Evolutionary conservation across 192 early-diverging fungal species (phyloP), one percentile per base, ranked within the genome.

Genomic region (Lobosporangium transversale): DNA sequence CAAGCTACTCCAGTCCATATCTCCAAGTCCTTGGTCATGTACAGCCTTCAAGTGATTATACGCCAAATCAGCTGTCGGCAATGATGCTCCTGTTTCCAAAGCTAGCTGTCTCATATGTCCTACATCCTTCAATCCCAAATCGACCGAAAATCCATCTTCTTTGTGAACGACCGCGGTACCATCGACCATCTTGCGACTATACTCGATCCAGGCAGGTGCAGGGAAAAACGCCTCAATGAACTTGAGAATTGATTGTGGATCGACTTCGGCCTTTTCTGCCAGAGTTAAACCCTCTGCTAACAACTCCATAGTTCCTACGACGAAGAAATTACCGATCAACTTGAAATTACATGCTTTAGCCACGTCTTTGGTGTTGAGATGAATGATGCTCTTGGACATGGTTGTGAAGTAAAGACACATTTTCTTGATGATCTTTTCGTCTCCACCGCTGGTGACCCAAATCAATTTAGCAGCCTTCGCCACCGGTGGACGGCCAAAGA

Each of bases 281-380:
- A 91, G 70, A 0, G 89, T 89, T 57, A 89, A 67, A 4, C 86
- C 90, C 52, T 93, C 90, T 0, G 88, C 87, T 7, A 93, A 58
- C 4, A 87, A 56, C 67, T 93, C 90, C 35, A 90, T 66, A 4
- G 80, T 64, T 1, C 84, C 69, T 0, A 70, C 79, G 5, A 91
- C 69, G 57, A 93, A 84, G 53, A 87, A 93, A 57, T 93, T 91
- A 45, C 89, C 90, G 21, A 86, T 67, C 6, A 93, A 76, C 53
- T 93, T 93, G 64, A 88, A 85, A 14, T 59, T 71, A 2, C 84
- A 81, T 0, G 86, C 87, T 1, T 76, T 57, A 20, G 66, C 69
- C 1, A 79, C 78, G 50, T 89, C 81, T 1, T 68, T 33, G 2
- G 87, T 76, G 53, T 76, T 76, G 65, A 67, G 73, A 29, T 76